Evolutionary conservation across 768 basidiomycete species (phyloP), one percentile per base, ranked within the genome.

Genomic region (Cubamyces lactineus): DNA sequence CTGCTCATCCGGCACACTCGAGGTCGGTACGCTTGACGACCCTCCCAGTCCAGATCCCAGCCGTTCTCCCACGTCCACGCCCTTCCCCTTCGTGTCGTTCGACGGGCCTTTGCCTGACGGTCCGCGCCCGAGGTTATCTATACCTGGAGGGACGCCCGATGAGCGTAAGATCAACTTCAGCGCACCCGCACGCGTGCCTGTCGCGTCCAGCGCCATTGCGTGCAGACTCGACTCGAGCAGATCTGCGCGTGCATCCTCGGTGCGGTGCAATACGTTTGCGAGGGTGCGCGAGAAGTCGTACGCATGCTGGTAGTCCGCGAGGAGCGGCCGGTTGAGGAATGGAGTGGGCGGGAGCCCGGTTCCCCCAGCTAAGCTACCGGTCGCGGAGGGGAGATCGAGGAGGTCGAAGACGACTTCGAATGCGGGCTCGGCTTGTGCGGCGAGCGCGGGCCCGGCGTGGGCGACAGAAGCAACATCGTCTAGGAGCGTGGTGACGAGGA

Each of bases 221-320:
- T 73, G 78, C 4, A 92, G 71, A 0, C 79, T 72, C 4, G 80
- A 77, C 61, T 86, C 85, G 8, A 92, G 69, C 46, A 84, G 64
- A 62, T 89, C 83, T 15, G 86, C 69, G 46, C 85, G 79, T 1
- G 82, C 80, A 61, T 90, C 86, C 59, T 85, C 83, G 0, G 79
- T 78, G 57, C 76, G 74, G 24, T 70, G 76, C 28, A 85, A 73
- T 11, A 80, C 79, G 5, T 75, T 73, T 15, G 78, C 68, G 26
- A 92, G 79, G 0, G 80, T 80, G 26, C 70, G 74, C 8, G 82
- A 79, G 13, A 92, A 76, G 50, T 84, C 79, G 71, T 91, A 89
- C 1, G 85, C 75, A 43, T 85, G 79, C 61, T 91, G 86, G 72
- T 92, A 91, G 68, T 93, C 91, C 6, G 80, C 81, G 12, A 93